Evolutionary conservation across 2,329 filamentous ascomycete genomes (phyloP).

Genomic region (Fusarium nelsonii): DNA sequence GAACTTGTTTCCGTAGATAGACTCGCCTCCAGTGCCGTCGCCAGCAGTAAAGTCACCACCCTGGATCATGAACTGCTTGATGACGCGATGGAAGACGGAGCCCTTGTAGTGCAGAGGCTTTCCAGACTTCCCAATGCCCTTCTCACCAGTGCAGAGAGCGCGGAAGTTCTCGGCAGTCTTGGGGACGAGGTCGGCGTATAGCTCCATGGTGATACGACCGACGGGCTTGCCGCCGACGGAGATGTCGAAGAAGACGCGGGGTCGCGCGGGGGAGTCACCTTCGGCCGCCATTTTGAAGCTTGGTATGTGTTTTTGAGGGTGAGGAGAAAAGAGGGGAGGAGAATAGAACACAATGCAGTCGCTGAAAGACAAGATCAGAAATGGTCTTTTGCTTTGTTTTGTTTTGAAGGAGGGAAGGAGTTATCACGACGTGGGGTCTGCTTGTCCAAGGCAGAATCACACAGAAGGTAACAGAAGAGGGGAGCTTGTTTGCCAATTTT

Average conservation of each 20-base stretch:
- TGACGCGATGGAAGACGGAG: constrained; percentile 93
- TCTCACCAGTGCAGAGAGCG: constrained; percentile 93
- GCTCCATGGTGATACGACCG: constrained; percentile 88
- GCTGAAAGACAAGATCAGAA: constrained; percentile 10
- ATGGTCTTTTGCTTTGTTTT: constrained; percentile 11
- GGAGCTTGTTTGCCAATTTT: constrained; percentile 40
- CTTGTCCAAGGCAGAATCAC: constrained; percentile 18
- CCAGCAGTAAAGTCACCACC: constrained; percentile 96
- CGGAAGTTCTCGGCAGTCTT: constrained; percentile 98
- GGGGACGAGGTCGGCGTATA: constrained; percentile 82
- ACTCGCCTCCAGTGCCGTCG: constrained; percentile 95
- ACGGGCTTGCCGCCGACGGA: constrained; percentile 78
- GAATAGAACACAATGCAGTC: background rate
- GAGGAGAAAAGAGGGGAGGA: constrained; percentile 1
- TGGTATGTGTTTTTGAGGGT: background rate
- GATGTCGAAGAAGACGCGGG: constrained; percentile 94
- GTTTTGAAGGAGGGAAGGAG: constrained; percentile 12
- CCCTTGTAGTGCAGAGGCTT: constrained; percentile 95
- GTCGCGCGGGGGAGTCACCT: constrained; percentile 66
- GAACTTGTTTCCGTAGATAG: constrained; percentile 97
- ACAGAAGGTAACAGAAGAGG: constrained; percentile 44
- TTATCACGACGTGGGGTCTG: constrained; percentile 22
- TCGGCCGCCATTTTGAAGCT: constrained; percentile 56
- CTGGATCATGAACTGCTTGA: constrained; percentile 97
- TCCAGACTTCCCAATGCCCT: constrained; percentile 83